Conservation (phyloP, 768 basidiomycete species). For the Gloeostereum incarnatum region DNA sequence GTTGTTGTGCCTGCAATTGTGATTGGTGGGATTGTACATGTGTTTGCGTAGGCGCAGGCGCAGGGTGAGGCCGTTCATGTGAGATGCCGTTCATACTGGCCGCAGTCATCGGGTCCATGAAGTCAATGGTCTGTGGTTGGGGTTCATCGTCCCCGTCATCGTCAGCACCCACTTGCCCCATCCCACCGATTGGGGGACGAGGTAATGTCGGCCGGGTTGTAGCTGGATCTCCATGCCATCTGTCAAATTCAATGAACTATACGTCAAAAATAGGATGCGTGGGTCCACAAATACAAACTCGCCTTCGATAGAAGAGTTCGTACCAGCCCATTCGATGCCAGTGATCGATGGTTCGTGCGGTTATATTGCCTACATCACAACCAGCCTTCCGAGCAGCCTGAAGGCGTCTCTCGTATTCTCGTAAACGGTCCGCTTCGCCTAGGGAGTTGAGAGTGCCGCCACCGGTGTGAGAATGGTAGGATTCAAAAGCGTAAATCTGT, state of each 20-base stretch:
- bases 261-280: slow-evolving; percentile 4
- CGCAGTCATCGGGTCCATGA: slow-evolving; percentile 23
- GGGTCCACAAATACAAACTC: slow-evolving; percentile 9
- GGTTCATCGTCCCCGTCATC: slow-evolving; percentile 45
- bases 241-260: slow-evolving; percentile 20
- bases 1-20: slow-evolving; percentile 7
- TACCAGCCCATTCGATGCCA: slow-evolving; percentile 80
- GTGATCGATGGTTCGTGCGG: slow-evolving; percentile 65
- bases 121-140: slow-evolving; percentile 24
- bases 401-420: slow-evolving; percentile 67
- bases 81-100: slow-evolving; percentile 21
- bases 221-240: slow-evolving; percentile 62
- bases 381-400: slow-evolving; percentile 55
- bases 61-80: slow-evolving; percentile 24
- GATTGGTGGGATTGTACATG: slow-evolving; percentile 1
- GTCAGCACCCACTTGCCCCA: slow-evolving; percentile 26
- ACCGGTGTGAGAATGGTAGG: slow-evolving; percentile 29
- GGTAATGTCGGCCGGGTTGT: slow-evolving; percentile 38
- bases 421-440: slow-evolving; percentile 53
- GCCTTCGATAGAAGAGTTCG: slow-evolving; percentile 62
- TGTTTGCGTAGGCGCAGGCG: slow-evolving; percentile 2
- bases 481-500: slow-evolving; percentile 69
- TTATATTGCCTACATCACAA: slow-evolving; percentile 67
- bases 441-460: slow-evolving; percentile 27
- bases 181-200: slow-evolving; percentile 21